These are phyloP conservation scores for Zygosaccharomyces bisporus DNA, from an alignment of 805 yeast species.

Conservation along the genomic window DNA sequence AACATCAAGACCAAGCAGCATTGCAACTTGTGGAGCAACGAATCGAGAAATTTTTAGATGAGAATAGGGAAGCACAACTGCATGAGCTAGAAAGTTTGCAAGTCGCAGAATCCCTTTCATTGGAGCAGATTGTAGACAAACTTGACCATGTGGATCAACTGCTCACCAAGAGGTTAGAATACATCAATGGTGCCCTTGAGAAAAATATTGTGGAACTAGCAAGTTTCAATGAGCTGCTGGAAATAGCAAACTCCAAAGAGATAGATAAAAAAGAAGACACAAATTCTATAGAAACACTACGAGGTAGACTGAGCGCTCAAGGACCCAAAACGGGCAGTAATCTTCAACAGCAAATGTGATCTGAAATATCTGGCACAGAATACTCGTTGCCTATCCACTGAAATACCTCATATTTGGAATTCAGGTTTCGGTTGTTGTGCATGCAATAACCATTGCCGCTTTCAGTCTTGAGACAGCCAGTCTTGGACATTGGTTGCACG, in stretches of 20 bases:
- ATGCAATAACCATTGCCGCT: slow-evolving; percentile 70
- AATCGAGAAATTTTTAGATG: slow-evolving; percentile 8
- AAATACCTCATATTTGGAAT: slow-evolving; percentile 87
- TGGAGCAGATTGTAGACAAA: slow-evolving; percentile 22
- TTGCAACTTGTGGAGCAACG: slow-evolving; percentile 1
- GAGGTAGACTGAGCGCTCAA: slow-evolving; percentile 1
- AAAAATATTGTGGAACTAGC: slow-evolving; percentile 7
- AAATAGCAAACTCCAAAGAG: not conserved
- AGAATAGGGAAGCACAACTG: slow-evolving; percentile 13
- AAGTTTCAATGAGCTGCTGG: slow-evolving; percentile 9
- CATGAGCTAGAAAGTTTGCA: slow-evolving; percentile 14
- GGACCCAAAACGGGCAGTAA: not conserved
- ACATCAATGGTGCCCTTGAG: slow-evolving; percentile 11
- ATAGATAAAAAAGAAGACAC: not conserved
- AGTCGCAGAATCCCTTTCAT: slow-evolving; percentile 15
- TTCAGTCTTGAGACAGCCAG: slow-evolving; percentile 53
- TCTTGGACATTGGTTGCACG: slow-evolving; percentile 43
- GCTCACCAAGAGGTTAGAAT: slow-evolving; percentile 12
- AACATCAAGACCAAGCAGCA: slow-evolving; percentile 6
- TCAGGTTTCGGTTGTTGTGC: slow-evolving; percentile 69
- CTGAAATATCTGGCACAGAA: slow-evolving; percentile 23
- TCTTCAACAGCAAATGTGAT: slow-evolving; percentile 25
- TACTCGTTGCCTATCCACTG: slow-evolving; percentile 52
- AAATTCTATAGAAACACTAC: not conserved
- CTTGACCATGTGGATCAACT: slow-evolving; percentile 20